Base-by-base conservation (phyloP, 2,329 filamentous ascomycete genomes). In the Pleoardoris graminearum region DNA sequence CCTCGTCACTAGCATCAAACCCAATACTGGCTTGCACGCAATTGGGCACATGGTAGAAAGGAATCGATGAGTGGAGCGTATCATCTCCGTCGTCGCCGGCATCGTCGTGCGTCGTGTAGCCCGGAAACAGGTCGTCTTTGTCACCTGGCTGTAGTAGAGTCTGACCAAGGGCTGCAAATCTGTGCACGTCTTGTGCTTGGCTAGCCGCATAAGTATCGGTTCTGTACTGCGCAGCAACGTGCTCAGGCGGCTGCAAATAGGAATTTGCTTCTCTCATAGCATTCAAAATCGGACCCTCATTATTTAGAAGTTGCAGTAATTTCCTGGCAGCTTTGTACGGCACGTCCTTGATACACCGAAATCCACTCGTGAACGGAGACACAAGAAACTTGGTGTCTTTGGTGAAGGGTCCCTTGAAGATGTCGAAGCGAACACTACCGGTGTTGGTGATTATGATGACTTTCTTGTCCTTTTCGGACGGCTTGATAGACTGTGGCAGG, bases 401-500 rank as follows among this genome's bases (percentile, higher is more conserved):
- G 0, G 94, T 97, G 68, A 97, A 97, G 0, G 87, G 79, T 0
- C 94, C 94, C 71, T 93, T 85, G 80, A 97, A 96, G 55, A 99
- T 89, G 71, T 99, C 94, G 72, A 97, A 99, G 38, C 94, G 89
- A 60, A 99, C 85, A 3, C 89, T 90, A 22, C 94, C 94, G 0
- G 90, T 96, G 74, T 99, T 99, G 50, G 89, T 80, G 45, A 97
- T 84, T 25, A 87, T 85, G 10, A 97, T 76, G 6, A 84, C 82
- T 8, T 91, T 81, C 35, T 82, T 79, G 50, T 85, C 80, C 21
- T 80, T 77, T 22, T 62, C 17, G 0, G 67, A 68, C 8, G 63
- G 85, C 50, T 77, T 75, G 27, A 91, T 75, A 2, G 87, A 76
- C 37, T 83, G 82, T 0, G 91, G 90, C 1, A 97, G 78, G 0